A percentile compares a stretch with the other conserved stretches of the same genome.
Conservation (phyloP, 1,284 basidiomycete genomes). For the Austroboletus novae-zelandiae region DNA sequence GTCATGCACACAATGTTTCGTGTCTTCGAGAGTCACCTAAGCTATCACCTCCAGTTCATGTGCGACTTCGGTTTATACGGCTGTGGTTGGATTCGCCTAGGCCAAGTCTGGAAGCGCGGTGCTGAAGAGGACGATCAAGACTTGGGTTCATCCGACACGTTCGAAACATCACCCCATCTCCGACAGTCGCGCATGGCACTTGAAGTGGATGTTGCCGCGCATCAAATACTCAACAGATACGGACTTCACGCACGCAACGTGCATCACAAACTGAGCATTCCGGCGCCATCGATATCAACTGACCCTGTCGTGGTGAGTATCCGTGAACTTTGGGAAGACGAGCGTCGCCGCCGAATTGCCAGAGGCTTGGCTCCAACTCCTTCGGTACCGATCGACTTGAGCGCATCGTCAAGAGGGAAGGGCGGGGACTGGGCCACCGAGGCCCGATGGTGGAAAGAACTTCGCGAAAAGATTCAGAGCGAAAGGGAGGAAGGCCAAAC, state of each 20-base stretch:
- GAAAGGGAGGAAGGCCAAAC: conserved; percentile 37
- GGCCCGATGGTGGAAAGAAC: conserved; percentile 66
- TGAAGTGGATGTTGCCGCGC: conserved; percentile 82
- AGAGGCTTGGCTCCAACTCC: conserved; percentile 70
- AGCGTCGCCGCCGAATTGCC: conserved; percentile 66
- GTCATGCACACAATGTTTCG: conserved; percentile 78
- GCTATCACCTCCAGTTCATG: conserved; percentile 89
- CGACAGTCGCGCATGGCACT: conserved; percentile 73
- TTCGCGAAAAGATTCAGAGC: conserved; percentile 51
- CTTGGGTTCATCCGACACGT: conserved; percentile 14
- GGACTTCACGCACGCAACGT: conserved; percentile 64
- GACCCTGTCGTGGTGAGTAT: conserved; percentile 87
- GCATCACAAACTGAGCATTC: conserved; percentile 71
- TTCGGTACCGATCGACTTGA: conserved; percentile 62
- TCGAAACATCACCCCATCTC: conserved; percentile 45
- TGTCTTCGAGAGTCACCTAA: conserved; percentile 89
- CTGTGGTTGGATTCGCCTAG: conserved; percentile 84
- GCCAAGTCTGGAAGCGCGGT: conserved; percentile 56
- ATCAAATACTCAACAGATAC: conserved; percentile 84
- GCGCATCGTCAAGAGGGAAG: conserved; percentile 51
- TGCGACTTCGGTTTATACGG: conserved; percentile 95
- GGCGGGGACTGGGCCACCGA: conserved; percentile 71
- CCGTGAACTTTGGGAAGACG: conserved; percentile 94
- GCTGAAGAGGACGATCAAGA: conserved; percentile 26
- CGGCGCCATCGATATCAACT: conserved; percentile 47